These are phyloP conservation scores for Fusarium nelsonii DNA, from an alignment of 2,329 filamentous ascomycete genomes.

Conservation along the genomic window DNA sequence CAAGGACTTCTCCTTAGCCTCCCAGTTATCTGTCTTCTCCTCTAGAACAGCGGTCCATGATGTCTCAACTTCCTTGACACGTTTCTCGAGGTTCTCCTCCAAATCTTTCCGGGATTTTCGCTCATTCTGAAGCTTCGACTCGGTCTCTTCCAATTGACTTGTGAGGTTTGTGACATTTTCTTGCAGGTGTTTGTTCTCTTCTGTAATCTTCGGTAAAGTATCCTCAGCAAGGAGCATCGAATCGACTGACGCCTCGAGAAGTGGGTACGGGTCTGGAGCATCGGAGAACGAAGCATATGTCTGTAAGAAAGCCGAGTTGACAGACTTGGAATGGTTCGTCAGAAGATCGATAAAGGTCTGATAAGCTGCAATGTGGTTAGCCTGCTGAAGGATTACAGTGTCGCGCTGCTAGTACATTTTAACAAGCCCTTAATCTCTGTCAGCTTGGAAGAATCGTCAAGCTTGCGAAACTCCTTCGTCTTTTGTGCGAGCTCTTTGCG, in stretches of 20 bases:
- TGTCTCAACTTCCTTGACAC: constrained; percentile 88
- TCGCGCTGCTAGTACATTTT: constrained; percentile 70
- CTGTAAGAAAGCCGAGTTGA: constrained; percentile 92
- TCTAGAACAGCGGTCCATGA: constrained; percentile 91
- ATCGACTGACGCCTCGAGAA: constrained; percentile 96
- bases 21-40: constrained; percentile 97
- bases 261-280: constrained; percentile 93
- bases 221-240: constrained; percentile 93
- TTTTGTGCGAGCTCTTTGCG: constrained; percentile 98
- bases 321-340: constrained; percentile 94
- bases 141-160: constrained; percentile 83
- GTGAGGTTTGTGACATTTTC: constrained; percentile 81
- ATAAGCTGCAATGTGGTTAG: constrained; percentile 73
- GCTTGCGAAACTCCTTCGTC: constrained; percentile 96
- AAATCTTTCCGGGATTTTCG: constrained; percentile 77
- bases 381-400: background rate
- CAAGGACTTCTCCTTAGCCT: constrained; percentile 87
- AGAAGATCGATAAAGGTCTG: constrained; percentile 97
- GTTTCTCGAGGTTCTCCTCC: constrained; percentile 80
- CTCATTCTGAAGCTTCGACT: constrained; percentile 84
- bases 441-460: constrained; percentile 89
- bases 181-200: constrained; percentile 90
- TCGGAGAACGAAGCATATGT: constrained; percentile 94
- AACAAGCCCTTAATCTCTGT: constrained; percentile 88
- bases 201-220: constrained; percentile 87